These are phyloP conservation scores for Alternaria triticina DNA, from an alignment of 2,329 filamentous ascomycete species.

Conservation along the genomic window DNA sequence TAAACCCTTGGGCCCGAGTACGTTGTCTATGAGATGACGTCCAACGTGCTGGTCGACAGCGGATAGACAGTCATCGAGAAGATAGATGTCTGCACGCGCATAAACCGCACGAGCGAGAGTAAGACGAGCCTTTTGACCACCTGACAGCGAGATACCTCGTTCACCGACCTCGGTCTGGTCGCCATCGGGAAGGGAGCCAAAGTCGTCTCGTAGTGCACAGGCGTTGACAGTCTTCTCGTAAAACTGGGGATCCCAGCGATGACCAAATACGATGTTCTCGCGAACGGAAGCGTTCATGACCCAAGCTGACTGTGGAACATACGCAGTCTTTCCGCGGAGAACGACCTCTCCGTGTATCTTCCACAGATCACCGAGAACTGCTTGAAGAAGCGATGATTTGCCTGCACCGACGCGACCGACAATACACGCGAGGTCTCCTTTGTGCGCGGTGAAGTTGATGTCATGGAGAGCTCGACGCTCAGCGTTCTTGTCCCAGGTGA, in stretches of 20 bases:
- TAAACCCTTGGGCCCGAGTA: conserved; percentile 84
- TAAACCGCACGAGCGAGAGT: conserved; percentile 94
- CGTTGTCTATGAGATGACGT: conserved; percentile 90
- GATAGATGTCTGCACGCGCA: conserved; percentile 92
- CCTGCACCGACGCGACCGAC: conserved; percentile 94
- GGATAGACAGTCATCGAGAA: conserved; percentile 92
- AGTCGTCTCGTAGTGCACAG: conserved; percentile 89
- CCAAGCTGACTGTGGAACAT: conserved; percentile 93
- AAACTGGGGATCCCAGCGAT: conserved; percentile 90
- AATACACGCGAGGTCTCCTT: conserved; percentile 91
- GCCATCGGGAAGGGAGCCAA: conserved; percentile 89
- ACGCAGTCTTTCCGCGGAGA: conserved; percentile 82
- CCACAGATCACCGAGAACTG: conserved; percentile 89
- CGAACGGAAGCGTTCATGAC: conserved; percentile 97
- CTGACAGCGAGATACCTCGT: conserved; percentile 92
- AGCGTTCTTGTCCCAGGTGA: conserved; percentile 92
- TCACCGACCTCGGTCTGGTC: conserved; percentile 97
- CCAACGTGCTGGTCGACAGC: conserved; percentile 99
- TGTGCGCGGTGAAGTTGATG: conserved; percentile 86
- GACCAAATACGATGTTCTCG: conserved; percentile 96
- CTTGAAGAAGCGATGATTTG: conserved; percentile 90
- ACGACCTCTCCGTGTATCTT: conserved; percentile 84
- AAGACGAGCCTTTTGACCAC: conserved; percentile 93
- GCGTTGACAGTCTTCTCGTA: conserved; percentile 93
- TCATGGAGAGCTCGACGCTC: conserved; percentile 72